These are phyloP conservation scores for Parascedosporium putredinis DNA, from an alignment of 2,329 filamentous ascomycete genomes.

Conservation along the genomic window DNA sequence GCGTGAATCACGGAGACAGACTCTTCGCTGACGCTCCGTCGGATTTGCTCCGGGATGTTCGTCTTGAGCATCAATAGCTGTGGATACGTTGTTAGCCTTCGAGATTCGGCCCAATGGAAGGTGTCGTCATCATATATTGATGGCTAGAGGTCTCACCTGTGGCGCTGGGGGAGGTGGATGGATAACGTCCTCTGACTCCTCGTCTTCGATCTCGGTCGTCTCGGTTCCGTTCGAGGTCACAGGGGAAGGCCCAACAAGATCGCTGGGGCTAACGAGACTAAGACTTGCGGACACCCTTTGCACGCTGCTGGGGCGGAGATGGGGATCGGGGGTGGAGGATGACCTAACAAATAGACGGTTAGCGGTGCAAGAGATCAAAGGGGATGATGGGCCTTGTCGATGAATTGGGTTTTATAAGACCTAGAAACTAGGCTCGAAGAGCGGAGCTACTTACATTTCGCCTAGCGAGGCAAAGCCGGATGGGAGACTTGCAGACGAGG, in stretches of 20 bases:
- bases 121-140: constrained; percentile 12
- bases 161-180: constrained; percentile 14
- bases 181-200: constrained; percentile 51
- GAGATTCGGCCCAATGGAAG: no score
- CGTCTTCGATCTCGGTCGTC: constrained; percentile 76
- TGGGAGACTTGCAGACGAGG: constrained; percentile 48
- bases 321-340: constrained; percentile 28
- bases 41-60: constrained; percentile 44
- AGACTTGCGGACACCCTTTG: constrained; percentile 40
- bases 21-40: constrained; percentile 58
- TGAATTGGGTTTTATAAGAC: no score
- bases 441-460: constrained; percentile 11
- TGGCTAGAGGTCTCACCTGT: constrained; percentile 5
- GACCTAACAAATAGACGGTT: no score
- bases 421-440: no score
- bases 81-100: no score
- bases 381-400: no score
- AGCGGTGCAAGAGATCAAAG: no score
- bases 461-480: constrained; percentile 34
- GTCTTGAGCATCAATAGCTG: constrained; percentile 39
- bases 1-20: constrained; percentile 87
- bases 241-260: constrained; percentile 69
- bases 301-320: constrained; percentile 41
- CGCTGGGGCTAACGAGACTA: constrained; percentile 51
- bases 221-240: constrained; percentile 79